Percentiles rank a stretch among this genome's conserved stretches.
phyloP scores from a whole-genome alignment of 441 rosid species.

The Adansonia rubrostipa region DNA sequence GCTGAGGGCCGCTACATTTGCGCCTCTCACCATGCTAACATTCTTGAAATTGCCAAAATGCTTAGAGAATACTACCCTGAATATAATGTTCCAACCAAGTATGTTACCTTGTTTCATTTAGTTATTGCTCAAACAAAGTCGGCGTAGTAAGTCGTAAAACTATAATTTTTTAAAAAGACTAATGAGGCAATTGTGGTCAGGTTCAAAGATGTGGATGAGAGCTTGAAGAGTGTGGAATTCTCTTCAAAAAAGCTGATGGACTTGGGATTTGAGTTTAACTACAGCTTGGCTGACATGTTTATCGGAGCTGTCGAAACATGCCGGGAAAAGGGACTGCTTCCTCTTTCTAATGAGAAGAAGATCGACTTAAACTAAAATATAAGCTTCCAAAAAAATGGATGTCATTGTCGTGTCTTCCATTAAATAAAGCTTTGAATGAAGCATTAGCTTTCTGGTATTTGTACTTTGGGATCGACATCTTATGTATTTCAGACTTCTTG shows the following conservation, averaged over 20 bases:
- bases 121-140: neutral
- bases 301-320: constrained; percentile 72
- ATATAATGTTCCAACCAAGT: constrained; percentile 55
- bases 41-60: constrained; percentile 45
- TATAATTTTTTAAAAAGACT: neutral
- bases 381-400: neutral
- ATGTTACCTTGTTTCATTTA: constrained; percentile 5
- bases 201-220: constrained; percentile 63
- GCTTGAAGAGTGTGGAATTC: constrained; percentile 44
- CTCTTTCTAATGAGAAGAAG: constrained; percentile 32
- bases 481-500: neutral
- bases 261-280: constrained; percentile 73
- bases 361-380: neutral
- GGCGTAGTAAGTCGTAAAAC: neutral
- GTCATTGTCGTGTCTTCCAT: neutral
- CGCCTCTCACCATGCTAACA: constrained; percentile 51
- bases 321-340: constrained; percentile 67
- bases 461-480: neutral
- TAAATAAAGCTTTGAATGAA: neutral
- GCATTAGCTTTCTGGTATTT: neutral
- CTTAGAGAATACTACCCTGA: constrained; percentile 53
- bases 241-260: constrained; percentile 68
- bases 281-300: constrained; percentile 73
- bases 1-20: constrained; percentile 74
- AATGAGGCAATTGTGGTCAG: constrained; percentile 35